A percentile compares a stretch with the other conserved stretches of the same genome.
phyloP scores from a whole-genome alignment of 495 filamentous ascomycete species.

The Xylaria intraflava region DNA sequence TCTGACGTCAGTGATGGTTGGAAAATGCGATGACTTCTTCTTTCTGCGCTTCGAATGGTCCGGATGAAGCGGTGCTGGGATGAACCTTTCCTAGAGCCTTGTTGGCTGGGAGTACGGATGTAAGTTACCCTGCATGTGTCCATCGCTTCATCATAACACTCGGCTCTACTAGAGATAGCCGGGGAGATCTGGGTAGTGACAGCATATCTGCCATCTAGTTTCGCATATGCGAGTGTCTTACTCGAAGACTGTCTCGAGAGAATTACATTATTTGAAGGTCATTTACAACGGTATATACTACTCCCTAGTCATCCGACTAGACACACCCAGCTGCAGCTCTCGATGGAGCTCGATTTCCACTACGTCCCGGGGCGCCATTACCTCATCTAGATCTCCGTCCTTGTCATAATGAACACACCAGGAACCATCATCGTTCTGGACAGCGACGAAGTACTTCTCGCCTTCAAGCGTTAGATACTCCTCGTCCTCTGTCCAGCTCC shows the following conservation, averaged over 20 bases:
- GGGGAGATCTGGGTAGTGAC: not conserved
- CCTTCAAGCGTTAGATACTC: conserved; percentile 47
- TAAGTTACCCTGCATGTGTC: too few relatives aligned
- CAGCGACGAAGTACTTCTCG: conserved; percentile 34
- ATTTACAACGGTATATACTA: not conserved
- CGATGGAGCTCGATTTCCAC: conserved; percentile 28
- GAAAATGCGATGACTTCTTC: not conserved
- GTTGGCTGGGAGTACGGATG: too few relatives aligned
- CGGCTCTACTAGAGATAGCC: too few relatives aligned
- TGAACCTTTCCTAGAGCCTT: too few relatives aligned
- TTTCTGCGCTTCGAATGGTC: not conserved
- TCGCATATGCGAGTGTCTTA: not conserved
- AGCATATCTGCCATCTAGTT: not conserved
- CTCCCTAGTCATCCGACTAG: conserved; percentile 18
- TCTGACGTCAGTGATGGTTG: not conserved
- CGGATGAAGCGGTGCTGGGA: not conserved
- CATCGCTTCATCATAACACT: too few relatives aligned
- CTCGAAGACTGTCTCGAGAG: not conserved
- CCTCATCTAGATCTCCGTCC: conserved; percentile 27
- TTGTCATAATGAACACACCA: conserved; percentile 42
- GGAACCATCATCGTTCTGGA: conserved; percentile 36
- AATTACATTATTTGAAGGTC: not conserved
- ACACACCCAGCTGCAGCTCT: conserved; percentile 28
- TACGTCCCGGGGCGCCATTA: conserved; percentile 20
- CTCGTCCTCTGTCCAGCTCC: conserved; percentile 52